These are phyloP conservation scores for Aspergillus sergii DNA, from an alignment of 2,329 filamentous ascomycete genomes.

Conservation along the genomic window DNA sequence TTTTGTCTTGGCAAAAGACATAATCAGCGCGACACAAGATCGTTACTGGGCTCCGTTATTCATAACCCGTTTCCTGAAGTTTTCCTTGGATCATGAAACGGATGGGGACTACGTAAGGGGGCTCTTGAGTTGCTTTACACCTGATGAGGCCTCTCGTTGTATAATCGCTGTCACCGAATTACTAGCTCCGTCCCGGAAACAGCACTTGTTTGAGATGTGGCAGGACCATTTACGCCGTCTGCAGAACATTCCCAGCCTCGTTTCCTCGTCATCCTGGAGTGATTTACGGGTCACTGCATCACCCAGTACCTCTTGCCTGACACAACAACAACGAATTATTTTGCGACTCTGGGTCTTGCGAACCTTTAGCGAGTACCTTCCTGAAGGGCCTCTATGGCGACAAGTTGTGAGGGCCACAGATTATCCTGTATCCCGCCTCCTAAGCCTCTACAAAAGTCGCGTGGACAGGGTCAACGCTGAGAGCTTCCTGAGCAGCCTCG, in stretches of 20 bases:
- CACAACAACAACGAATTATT: constrained; percentile 31
- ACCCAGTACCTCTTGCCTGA: constrained; percentile 1
- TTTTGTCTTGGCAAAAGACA: constrained; percentile 30
- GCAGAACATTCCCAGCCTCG: constrained; percentile 23
- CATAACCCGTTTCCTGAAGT: constrained; percentile 30
- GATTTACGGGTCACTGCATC: constrained; percentile 16
- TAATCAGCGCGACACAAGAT: constrained; percentile 33
- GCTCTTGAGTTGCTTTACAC: constrained; percentile 27
- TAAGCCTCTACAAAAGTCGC: constrained; percentile 32
- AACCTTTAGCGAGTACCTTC: constrained; percentile 26
- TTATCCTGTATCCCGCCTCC: constrained; percentile 24
- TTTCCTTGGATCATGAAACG: constrained; percentile 8
- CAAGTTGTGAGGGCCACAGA: constrained; percentile 23
- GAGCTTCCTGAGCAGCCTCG: constrained; percentile 31
- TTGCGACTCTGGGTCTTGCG: constrained; percentile 38
- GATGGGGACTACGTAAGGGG: constrained; percentile 18
- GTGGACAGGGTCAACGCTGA: constrained; percentile 16
- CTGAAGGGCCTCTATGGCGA: constrained; percentile 23
- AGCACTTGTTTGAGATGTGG: constrained; percentile 34
- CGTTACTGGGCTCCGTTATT: constrained; percentile 29
- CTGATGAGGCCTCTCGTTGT: constrained; percentile 27
- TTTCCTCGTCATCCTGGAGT: constrained; percentile 29
- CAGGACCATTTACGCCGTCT: constrained; percentile 28
- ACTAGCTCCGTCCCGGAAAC: constrained; percentile 26
- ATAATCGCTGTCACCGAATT: constrained; percentile 38